Evolutionary conservation across 148 eudicot genomes (phyloP).

Genomic region (Fagopyrum tataricum): DNA sequence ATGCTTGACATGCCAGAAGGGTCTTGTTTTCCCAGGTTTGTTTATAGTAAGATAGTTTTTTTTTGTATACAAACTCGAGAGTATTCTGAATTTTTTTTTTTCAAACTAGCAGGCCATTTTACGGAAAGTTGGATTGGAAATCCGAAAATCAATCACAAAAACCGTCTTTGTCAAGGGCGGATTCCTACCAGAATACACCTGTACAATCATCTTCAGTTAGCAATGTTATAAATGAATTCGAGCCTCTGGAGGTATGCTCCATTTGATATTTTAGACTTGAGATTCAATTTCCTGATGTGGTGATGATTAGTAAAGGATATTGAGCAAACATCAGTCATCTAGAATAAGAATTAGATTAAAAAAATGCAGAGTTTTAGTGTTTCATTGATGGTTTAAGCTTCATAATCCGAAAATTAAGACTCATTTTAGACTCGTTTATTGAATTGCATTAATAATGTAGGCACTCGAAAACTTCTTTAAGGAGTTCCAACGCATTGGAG

Average conservation of each 20-base stretch:
- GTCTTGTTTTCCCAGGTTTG: slow-evolving; percentile 83
- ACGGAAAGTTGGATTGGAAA: slow-evolving; percentile 37
- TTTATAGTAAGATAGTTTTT: background rate
- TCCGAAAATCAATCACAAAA: slow-evolving; percentile 27
- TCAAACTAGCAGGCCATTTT: slow-evolving; percentile 49
- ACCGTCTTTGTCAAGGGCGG: slow-evolving; percentile 35
- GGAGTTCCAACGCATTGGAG: slow-evolving; percentile 57
- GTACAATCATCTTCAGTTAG: slow-evolving; percentile 42
- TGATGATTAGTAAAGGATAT: background rate
- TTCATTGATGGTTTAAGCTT: too few species aligned
- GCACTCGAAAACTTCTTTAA: slow-evolving; percentile 32
- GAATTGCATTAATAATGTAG: too few species aligned
- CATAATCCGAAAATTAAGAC: background rate
- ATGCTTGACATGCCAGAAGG: slow-evolving; percentile 89
- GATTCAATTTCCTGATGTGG: background rate
- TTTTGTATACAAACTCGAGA: background rate
- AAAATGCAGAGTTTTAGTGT: background rate
- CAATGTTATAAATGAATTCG: slow-evolving; percentile 55
- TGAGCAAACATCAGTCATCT: background rate
- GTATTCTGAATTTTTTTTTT: background rate
- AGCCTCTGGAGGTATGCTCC: slow-evolving; percentile 63
- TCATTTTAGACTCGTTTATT: background rate
- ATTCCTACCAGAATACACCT: slow-evolving; percentile 41
- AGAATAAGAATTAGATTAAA: too few species aligned
- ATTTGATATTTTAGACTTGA: background rate